Conservation (phyloP, 345 rosid species). For the Lepidium didymum region DNA sequence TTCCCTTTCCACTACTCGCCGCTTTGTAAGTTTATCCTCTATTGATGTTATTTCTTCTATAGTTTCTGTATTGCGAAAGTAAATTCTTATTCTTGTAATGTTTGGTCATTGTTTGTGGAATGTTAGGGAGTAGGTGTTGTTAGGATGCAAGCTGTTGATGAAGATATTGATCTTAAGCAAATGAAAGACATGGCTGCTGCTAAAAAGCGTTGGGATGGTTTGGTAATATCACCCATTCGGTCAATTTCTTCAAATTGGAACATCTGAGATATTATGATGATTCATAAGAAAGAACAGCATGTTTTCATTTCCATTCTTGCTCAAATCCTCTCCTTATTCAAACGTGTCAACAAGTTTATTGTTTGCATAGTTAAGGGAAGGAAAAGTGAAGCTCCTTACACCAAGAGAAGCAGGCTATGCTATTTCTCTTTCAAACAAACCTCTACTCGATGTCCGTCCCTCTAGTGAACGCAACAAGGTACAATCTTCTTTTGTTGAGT, state of each 20-base stretch:
- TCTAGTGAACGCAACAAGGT: conserved; percentile 69
- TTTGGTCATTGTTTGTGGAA: not conserved
- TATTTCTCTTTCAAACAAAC: conserved; percentile 72
- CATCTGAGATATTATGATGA: not conserved
- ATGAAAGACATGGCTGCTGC: conserved; percentile 91
- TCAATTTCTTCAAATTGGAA: not conserved
- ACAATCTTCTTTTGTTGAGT: not conserved
- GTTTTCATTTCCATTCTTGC: not conserved
- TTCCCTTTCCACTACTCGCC: conserved; percentile 6
- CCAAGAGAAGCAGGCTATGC: conserved; percentile 94
- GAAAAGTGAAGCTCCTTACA: conserved; percentile 71
- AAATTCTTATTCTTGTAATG: not conserved
- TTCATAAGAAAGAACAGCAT: not conserved
- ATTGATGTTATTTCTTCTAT: not conserved
- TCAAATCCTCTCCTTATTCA: not conserved
- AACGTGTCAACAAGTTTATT: not conserved
- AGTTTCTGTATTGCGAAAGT: conserved; percentile 10
- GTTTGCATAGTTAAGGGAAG: conserved; percentile 60
- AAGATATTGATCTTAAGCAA: conserved; percentile 78
- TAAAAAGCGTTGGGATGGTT: conserved; percentile 86
- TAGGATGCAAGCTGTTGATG: conserved; percentile 55
- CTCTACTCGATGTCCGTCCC: conserved; percentile 81
- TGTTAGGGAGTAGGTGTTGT: conserved; percentile 37
- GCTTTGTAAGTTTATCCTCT: conserved; percentile 27
- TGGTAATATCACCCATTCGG: conserved; percentile 38